Conservation (phyloP, 345 rosid genomes). For the Cardamine resedifolia region DNA sequence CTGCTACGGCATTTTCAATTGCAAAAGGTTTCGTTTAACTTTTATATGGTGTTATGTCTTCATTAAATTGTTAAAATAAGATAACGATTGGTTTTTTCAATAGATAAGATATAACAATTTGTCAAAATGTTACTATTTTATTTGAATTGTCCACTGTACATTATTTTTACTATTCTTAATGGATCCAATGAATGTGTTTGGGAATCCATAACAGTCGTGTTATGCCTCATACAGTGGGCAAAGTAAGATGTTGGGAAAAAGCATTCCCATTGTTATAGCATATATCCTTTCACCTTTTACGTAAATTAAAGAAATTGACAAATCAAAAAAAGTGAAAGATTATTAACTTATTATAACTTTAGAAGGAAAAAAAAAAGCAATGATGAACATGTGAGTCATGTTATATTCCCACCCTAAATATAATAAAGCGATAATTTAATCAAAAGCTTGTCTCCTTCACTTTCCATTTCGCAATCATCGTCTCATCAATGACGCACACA, state of each 20-base stretch:
- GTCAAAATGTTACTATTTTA: not conserved
- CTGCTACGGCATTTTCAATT: not conserved
- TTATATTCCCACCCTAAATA: slow-evolving; percentile 39
- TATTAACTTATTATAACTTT: slow-evolving; percentile 30
- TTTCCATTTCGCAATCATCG: slow-evolving; percentile 38
- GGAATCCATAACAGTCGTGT: slow-evolving; percentile 38
- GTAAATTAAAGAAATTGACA: slow-evolving; percentile 24
- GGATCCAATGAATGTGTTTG: slow-evolving; percentile 39
- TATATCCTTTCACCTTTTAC: slow-evolving; percentile 37
- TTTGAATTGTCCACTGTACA: not conserved
- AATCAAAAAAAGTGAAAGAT: slow-evolving; percentile 25
- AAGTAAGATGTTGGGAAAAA: slow-evolving; percentile 32
- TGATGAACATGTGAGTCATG: slow-evolving; percentile 41
- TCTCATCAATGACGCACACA: slow-evolving; percentile 35
- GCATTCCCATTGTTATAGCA: slow-evolving; percentile 35
- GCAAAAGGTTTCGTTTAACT: not conserved
- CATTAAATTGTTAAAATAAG: not conserved
- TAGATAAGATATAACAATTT: not conserved
- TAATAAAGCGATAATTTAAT: slow-evolving; percentile 14
- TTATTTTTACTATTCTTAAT: not conserved
- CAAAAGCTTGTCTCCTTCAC: slow-evolving; percentile 39
- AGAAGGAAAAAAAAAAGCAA: slow-evolving; percentile 23
- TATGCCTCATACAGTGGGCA: slow-evolving; percentile 36
- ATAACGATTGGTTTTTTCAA: not conserved
- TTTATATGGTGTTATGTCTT: not conserved